A percentile compares a stretch with the other conserved stretches of the same genome.
These are phyloP conservation scores for Panaeolus cyanescens DNA, from an alignment of 768 basidiomycete species.

Conservation along the genomic window DNA sequence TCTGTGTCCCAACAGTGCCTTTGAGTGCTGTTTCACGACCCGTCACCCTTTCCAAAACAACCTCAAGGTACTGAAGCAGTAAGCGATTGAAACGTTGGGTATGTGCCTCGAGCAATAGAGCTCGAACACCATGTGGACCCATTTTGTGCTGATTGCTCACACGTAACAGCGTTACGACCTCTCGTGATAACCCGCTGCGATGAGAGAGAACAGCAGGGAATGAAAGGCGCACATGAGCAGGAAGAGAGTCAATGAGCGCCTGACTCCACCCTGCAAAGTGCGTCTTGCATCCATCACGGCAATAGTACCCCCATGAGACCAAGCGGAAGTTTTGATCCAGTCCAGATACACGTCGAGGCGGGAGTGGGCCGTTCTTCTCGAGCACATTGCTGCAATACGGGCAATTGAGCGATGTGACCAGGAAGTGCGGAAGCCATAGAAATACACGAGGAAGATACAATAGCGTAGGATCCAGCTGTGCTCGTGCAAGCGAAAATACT, in stretches of 20 bases:
- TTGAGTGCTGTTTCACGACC: not conserved
- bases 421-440: constrained; percentile 23
- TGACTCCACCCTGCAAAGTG: constrained; percentile 18
- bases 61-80: constrained; percentile 22
- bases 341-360: constrained; percentile 19
- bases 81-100: constrained; percentile 17
- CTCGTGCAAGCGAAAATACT: not conserved
- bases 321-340: constrained; percentile 20
- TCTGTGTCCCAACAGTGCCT: too few species aligned
- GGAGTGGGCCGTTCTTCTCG: constrained; percentile 19
- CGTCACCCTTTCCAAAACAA: constrained; percentile 7
- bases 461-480: constrained; percentile 12
- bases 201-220: constrained; percentile 18
- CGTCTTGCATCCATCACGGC: constrained; percentile 15
- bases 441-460: constrained; percentile 18
- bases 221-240: constrained; percentile 15
- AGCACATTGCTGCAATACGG: constrained; percentile 8
- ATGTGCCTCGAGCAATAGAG: constrained; percentile 20
- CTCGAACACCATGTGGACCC: constrained; percentile 19
- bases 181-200: constrained; percentile 14
- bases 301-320: constrained; percentile 25
- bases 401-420: constrained; percentile 15
- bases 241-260: constrained; percentile 15
- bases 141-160: constrained; percentile 27
- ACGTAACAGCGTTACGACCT: constrained; percentile 14